Conservation (phyloP, 805 yeast genomes). For the Sungouiozyma ichnusensis region DNA sequence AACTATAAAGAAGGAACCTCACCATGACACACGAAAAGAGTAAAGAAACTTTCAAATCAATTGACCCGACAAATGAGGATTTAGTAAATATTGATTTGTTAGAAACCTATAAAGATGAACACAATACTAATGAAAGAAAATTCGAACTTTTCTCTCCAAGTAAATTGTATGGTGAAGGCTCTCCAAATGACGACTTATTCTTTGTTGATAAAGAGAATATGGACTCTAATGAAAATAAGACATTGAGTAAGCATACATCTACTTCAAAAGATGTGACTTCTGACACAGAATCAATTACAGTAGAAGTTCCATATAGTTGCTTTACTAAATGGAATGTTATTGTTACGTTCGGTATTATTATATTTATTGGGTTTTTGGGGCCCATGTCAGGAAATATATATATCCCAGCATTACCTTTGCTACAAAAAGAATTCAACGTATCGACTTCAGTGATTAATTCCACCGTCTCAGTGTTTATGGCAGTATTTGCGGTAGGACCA, state of each 20-base stretch:
- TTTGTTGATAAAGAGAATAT: not conserved
- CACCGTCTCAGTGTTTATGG: slow-evolving; percentile 50
- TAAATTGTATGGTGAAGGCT: not conserved
- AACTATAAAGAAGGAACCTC: not conserved
- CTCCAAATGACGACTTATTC: not conserved
- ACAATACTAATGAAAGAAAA: not conserved
- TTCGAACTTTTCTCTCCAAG: not conserved
- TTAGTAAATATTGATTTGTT: not conserved
- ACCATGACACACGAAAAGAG: not conserved
- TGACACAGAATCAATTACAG: not conserved
- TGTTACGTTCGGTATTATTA: slow-evolving; percentile 32
- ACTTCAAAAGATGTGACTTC: not conserved
- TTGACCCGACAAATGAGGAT: slow-evolving; percentile 1
- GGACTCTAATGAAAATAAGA: not conserved
- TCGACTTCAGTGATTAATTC: slow-evolving; percentile 39
- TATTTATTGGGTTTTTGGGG: slow-evolving; percentile 43
- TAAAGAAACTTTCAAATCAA: slow-evolving; percentile 3
- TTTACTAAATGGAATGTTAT: slow-evolving; percentile 27
- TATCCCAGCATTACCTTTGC: slow-evolving; percentile 41
- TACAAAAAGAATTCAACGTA: slow-evolving; percentile 33
- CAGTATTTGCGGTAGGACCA: slow-evolving; percentile 45
- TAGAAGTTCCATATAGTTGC: slow-evolving; percentile 24
- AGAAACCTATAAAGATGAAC: not conserved
- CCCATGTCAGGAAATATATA: slow-evolving; percentile 50
- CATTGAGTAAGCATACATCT: not conserved